phyloP scores from a whole-genome alignment of 78 protist species.

The Dictyostelium purpureum region DNA sequence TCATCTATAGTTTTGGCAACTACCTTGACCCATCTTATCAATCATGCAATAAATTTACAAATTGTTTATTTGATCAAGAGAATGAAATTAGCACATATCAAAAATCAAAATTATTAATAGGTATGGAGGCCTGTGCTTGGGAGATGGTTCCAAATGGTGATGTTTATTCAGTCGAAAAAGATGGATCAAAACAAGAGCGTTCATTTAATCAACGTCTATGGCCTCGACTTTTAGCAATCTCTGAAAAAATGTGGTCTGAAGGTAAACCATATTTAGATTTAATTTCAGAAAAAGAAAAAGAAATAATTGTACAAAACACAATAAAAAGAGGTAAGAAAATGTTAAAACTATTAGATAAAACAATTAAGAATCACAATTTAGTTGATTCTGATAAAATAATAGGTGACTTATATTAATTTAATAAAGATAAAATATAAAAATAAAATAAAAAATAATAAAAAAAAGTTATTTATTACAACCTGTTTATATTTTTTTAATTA shows the following conservation, averaged over 20 bases:
- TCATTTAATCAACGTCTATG: slow-evolving; percentile 34
- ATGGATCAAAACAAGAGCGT: slow-evolving; percentile 18
- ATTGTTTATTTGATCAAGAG: slow-evolving; percentile 6
- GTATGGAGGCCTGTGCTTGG: slow-evolving; percentile 74
- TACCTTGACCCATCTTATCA: slow-evolving; percentile 69
- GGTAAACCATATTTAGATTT: not conserved
- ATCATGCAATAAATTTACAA: slow-evolving; percentile 10
- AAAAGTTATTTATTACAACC: not conserved
- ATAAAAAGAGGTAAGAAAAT: not conserved
- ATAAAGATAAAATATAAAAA: not conserved
- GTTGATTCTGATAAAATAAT: no score
- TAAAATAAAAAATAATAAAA: not conserved
- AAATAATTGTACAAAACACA: not conserved
- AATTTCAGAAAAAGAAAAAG: not conserved
- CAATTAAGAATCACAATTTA: not conserved
- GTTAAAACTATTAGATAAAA: not conserved
- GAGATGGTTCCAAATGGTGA: not conserved
- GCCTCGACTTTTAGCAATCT: slow-evolving; percentile 31
- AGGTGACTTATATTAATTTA: no score
- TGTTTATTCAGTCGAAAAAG: slow-evolving; percentile 6
- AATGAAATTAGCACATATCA: not conserved
- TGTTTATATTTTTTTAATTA: no score
- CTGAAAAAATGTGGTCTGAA: slow-evolving; percentile 30
- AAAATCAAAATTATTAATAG: not conserved
- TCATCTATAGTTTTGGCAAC: slow-evolving; percentile 29